phyloP scores from a whole-genome alignment of 2,329 filamentous ascomycete genomes.

The Fusarium transvaalense region DNA sequence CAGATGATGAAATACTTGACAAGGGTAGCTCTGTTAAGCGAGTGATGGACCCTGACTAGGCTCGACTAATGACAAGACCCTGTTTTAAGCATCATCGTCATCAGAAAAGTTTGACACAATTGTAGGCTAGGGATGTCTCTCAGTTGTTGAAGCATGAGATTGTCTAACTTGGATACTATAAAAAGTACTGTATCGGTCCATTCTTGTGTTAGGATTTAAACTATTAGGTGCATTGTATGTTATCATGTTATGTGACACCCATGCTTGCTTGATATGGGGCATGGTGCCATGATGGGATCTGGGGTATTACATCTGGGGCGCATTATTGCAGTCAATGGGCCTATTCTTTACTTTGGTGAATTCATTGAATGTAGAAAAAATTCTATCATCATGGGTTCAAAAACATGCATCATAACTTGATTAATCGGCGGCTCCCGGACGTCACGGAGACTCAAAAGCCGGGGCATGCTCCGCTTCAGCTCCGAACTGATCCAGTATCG shows the following conservation, averaged over 20 bases:
- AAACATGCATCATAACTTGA: slow-evolving; percentile 2
- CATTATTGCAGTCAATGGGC: too few relatives aligned
- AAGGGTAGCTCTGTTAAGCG: slow-evolving; percentile 32
- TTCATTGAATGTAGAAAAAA: background rate
- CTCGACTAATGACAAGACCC: slow-evolving; percentile 12
- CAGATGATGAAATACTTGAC: slow-evolving; percentile 26
- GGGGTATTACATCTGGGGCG: slow-evolving; percentile 6
- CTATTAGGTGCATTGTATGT: slow-evolving; percentile 14
- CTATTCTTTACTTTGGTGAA: too few relatives aligned
- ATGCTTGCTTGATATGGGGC: slow-evolving; percentile 13
- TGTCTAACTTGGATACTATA: background rate
- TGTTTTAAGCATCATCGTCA: slow-evolving; percentile 20
- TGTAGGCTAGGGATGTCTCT: background rate
- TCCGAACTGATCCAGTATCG: slow-evolving; percentile 32
- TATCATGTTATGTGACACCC: slow-evolving; percentile 28
- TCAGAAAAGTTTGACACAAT: slow-evolving; percentile 20
- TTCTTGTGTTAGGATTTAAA: background rate
- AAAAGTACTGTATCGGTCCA: background rate
- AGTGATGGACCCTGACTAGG: slow-evolving; percentile 25
- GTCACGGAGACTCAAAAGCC: slow-evolving; percentile 26
- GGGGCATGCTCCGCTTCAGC: slow-evolving; percentile 34
- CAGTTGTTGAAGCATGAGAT: background rate
- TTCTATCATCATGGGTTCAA: slow-evolving; percentile 8
- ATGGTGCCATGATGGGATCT: slow-evolving; percentile 35
- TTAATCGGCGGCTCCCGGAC: slow-evolving; percentile 30